These are phyloP conservation scores for Penicillium sp. DNA, from an alignment of 2,329 filamentous ascomycete genomes.

Conservation along the genomic window DNA sequence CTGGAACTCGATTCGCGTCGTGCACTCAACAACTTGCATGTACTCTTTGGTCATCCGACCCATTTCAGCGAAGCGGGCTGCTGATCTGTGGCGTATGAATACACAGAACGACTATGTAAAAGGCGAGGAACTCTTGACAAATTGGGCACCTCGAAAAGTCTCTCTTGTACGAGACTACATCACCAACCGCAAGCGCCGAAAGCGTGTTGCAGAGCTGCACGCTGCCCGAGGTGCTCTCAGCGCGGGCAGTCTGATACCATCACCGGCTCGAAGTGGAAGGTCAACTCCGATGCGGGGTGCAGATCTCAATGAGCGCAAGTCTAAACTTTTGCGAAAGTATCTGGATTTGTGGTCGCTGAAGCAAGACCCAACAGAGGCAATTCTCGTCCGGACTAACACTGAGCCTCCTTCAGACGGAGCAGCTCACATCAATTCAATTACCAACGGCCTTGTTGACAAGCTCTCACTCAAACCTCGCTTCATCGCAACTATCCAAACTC, in stretches of 20 bases:
- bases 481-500: slow-evolving; percentile 71
- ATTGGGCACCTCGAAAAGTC: slow-evolving; percentile 86
- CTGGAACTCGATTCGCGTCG: slow-evolving; percentile 80
- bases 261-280: slow-evolving; percentile 35
- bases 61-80: slow-evolving; percentile 83
- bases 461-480: slow-evolving; percentile 60
- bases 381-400: slow-evolving; percentile 46
- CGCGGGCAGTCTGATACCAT: slow-evolving; percentile 39
- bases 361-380: slow-evolving; percentile 42
- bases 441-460: slow-evolving; percentile 28
- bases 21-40: slow-evolving; percentile 81
- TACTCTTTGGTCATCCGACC: slow-evolving; percentile 86
- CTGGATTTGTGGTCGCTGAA: slow-evolving; percentile 45
- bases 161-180: slow-evolving; percentile 90
- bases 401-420: slow-evolving; percentile 44
- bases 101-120: slow-evolving; percentile 95
- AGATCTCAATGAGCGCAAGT: slow-evolving; percentile 39
- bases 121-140: slow-evolving; percentile 80
- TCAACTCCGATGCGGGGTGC: slow-evolving; percentile 38
- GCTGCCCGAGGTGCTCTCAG: slow-evolving; percentile 52
- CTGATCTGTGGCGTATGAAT: slow-evolving; percentile 94
- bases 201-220: slow-evolving; percentile 76
- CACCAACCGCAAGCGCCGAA: slow-evolving; percentile 67
- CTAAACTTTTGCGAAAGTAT: slow-evolving; percentile 43
- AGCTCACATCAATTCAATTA: slow-evolving; percentile 27